Conservation (phyloP, 2,329 filamentous ascomycete species). For the Penicillium italicum region DNA sequence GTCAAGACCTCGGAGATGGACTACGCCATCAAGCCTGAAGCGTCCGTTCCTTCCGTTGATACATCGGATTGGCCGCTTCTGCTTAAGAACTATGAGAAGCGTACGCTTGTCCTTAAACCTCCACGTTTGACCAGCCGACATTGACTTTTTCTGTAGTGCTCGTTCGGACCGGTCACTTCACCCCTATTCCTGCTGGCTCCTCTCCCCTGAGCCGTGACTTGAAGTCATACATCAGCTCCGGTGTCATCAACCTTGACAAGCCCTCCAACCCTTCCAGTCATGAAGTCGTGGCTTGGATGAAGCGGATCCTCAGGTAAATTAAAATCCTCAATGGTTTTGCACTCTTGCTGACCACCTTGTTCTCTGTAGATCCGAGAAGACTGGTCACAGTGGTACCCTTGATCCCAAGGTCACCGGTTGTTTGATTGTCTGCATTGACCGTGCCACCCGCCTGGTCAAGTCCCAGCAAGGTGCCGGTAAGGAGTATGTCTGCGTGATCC, state of each 20-base stretch:
- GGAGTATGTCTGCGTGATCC: conserved; percentile 95
- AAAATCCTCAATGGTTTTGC: not conserved
- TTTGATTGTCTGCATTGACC: conserved; percentile 91
- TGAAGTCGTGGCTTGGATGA: conserved; percentile 99
- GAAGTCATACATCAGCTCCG: conserved; percentile 94
- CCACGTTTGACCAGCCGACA: conserved; percentile 9
- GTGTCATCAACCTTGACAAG: conserved; percentile 98
- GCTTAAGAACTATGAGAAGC: conserved; percentile 91
- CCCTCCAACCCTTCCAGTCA: conserved; percentile 96
- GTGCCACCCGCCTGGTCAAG: conserved; percentile 95
- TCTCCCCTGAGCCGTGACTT: conserved; percentile 88
- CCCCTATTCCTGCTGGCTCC: conserved; percentile 90
- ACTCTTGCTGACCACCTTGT: conserved; percentile 16
- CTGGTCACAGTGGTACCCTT: conserved; percentile 95
- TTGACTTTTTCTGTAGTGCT: conserved; percentile 54
- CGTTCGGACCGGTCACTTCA: conserved; percentile 93
- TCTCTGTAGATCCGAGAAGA: conserved; percentile 74
- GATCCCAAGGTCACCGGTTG: conserved; percentile 98
- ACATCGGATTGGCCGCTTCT: conserved; percentile 90
- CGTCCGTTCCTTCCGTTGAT: conserved; percentile 70
- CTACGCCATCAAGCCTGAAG: conserved; percentile 89
- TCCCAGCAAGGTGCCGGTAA: conserved; percentile 98
- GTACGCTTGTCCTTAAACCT: conserved; percentile 53
- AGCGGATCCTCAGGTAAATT: conserved; percentile 82
- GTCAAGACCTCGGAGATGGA: conserved; percentile 64